phyloP scores from a whole-genome alignment of 2,329 filamentous ascomycete species.

The Alternaria rosae region DNA sequence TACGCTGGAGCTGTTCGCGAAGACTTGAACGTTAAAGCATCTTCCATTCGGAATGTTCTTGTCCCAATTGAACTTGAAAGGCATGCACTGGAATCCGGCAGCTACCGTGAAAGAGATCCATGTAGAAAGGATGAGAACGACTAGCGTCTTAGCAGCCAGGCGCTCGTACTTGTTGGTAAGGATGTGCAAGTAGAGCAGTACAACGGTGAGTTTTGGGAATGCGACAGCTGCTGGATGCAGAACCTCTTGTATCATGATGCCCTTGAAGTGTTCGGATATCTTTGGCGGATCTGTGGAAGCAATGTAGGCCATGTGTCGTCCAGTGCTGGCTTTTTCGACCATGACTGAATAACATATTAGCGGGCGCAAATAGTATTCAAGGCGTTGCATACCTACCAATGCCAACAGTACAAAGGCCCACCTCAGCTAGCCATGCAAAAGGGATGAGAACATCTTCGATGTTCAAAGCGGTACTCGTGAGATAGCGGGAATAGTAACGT shows the following conservation, averaged over 20 bases:
- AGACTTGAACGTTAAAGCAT: constrained; percentile 32
- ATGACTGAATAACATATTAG: constrained; percentile 23
- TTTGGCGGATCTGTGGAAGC: constrained; percentile 19
- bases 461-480: constrained; percentile 23
- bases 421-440: constrained; percentile 31
- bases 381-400: constrained; percentile 33
- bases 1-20: constrained; percentile 33
- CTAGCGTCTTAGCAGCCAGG: constrained; percentile 24
- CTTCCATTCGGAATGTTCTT: constrained; percentile 30
- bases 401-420: constrained; percentile 28
- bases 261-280: constrained; percentile 31
- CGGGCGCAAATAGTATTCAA: background rate
- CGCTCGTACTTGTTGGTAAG: constrained; percentile 36
- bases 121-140: constrained; percentile 26
- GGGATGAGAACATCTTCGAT: constrained; percentile 31
- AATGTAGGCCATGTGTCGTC: constrained; percentile 31
- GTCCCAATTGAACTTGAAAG: constrained; percentile 38
- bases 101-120: constrained; percentile 34
- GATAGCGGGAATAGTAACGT: constrained; percentile 31
- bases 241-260: constrained; percentile 33
- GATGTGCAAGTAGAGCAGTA: constrained; percentile 34
- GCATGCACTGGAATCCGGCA: constrained; percentile 31
- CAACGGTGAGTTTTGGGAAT: constrained; percentile 36
- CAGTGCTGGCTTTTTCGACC: constrained; percentile 31
- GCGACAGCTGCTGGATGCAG: constrained; percentile 36